Evolutionary conservation across 176 grass and related monocot genomes (phyloP).

Genomic region (Avena eriantha): DNA sequence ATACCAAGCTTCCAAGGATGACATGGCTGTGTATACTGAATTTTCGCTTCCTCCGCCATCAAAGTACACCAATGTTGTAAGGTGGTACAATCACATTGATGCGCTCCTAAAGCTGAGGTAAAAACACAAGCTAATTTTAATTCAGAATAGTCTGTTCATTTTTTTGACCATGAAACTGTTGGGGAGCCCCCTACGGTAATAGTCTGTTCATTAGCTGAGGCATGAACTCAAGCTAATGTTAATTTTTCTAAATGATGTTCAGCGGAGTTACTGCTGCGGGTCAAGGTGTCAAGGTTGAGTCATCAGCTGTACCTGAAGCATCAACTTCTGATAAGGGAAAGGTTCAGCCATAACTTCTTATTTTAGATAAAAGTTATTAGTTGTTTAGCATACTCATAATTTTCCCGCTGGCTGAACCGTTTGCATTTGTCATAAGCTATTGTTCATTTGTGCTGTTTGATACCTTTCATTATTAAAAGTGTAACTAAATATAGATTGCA

Average conservation of each 20-base stretch:
- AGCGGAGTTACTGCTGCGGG: conserved; percentile 72
- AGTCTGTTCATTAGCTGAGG: conserved; percentile 47
- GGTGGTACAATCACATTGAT: conserved; percentile 94
- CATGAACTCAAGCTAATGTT: conserved; percentile 20
- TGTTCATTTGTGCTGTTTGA: neutral
- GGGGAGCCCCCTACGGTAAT: too few species aligned
- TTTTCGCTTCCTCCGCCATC: conserved; percentile 58
- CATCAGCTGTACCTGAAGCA: conserved; percentile 56
- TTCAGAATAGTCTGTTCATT: neutral
- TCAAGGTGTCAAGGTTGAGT: conserved; percentile 81
- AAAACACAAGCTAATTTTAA: neutral
- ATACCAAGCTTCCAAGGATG: conserved; percentile 99
- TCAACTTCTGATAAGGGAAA: conserved; percentile 66
- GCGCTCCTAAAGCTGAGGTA: conserved; percentile 91
- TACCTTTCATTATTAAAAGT: neutral
- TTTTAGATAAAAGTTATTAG: neutral
- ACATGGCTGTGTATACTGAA: conserved; percentile 72
- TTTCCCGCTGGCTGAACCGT: neutral
- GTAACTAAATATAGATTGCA: neutral
- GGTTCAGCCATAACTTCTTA: conserved; percentile 22
- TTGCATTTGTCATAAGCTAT: neutral
- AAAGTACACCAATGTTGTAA: conserved; percentile 68
- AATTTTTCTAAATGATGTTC: neutral
- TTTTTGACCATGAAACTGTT: too few species aligned
- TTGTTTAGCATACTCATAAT: neutral